Evolutionary conservation across 371 early-diverging fungal genomes (phyloP), one percentile per base, ranked within the genome.

Genomic region (Lichtheimia ramosa): DNA sequence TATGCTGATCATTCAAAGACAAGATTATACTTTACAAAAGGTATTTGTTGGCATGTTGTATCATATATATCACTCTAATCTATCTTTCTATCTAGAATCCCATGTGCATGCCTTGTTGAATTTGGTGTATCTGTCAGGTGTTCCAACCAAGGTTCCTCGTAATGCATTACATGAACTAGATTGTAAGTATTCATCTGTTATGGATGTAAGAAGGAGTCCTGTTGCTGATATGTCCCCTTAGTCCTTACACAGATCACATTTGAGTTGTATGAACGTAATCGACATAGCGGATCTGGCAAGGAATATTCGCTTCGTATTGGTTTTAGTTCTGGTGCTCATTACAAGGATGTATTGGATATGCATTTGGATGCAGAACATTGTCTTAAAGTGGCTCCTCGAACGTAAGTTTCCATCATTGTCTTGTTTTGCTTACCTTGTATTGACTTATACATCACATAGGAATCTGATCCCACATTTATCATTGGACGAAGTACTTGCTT

Each of bases 231-330:
- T 21, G 12, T 58, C 12, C 34, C 15, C 20, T 21, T 63, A 94
- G 87, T 84, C 66, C 71, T 98, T 56, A 95, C 97, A 3, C 98
- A 98, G 59, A 96, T 98, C 54, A 96, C 95, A 6, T 95, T 98
- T 69, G 98, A 98, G 72, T 75, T 98, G 15, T 96, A 97, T 59
- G 97, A 97, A 71, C 83, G 97, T 40, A 89, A 85, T 51, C 84
- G 88, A 40, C 77, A 79, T 3, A 69, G 70, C 23, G 84, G 75
- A 0, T 54, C 57, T 7, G 70, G 77, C 8, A 83, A 81, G 48
- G 95, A 96, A 71, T 95, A 92, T 64, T 95, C 95, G 0, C 81
- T 98, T 18, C 81, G 97, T 15, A 84, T 98, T 23, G 94, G 90
- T 8, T 94, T 97, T 67, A 92, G 93, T 49, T 92, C 95, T 0